A percentile compares a stretch with the other conserved stretches of the same genome.
These are phyloP conservation scores for Lantana camara DNA, from an alignment of 257 asterid species.

Conservation along the genomic window DNA sequence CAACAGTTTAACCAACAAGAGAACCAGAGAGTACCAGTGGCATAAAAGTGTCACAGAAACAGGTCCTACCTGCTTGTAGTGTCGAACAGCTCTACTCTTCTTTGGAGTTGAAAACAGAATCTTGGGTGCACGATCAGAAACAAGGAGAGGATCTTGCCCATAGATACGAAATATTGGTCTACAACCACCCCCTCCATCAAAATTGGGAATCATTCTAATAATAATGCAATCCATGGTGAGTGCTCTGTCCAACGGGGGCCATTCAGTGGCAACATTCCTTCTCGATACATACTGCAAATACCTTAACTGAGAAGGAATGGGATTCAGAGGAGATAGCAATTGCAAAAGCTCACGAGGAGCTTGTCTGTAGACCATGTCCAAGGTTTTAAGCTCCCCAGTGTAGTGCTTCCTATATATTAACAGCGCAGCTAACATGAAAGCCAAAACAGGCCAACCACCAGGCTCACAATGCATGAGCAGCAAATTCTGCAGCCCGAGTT, in stretches of 20 bases:
- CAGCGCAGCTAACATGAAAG: constrained; percentile 88
- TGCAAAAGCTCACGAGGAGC: constrained; percentile 91
- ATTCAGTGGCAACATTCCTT: constrained; percentile 80
- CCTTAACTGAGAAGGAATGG: constrained; percentile 91
- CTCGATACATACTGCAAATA: constrained; percentile 87
- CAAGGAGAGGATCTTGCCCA: constrained; percentile 76
- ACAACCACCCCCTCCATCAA: constrained; percentile 85
- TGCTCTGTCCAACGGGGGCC: constrained; percentile 96
- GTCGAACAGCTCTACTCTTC: constrained; percentile 68
- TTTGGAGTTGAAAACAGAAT: constrained; percentile 79
- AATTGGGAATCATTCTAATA: constrained; percentile 81
- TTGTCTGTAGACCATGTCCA: constrained; percentile 93
- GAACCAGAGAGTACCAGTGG: too few relatives aligned
- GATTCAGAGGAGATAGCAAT: constrained; percentile 78
- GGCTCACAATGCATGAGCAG: constrained; percentile 93
- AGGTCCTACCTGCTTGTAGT: constrained; percentile 76
- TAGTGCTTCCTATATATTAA: constrained; percentile 77
- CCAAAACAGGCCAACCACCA: constrained; percentile 97
- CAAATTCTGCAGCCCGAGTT: constrained; percentile 87
- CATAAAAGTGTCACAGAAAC: constrained; percentile 19
- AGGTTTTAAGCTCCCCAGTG: constrained; percentile 83
- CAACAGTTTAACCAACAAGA: constrained; percentile 10
- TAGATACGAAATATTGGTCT: constrained; percentile 85
- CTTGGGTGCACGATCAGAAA: constrained; percentile 73
- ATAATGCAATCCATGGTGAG: constrained; percentile 86